Evolutionary conservation across 1,284 basidiomycete genomes (phyloP).

Genomic region (Thelephora terrestris): DNA sequence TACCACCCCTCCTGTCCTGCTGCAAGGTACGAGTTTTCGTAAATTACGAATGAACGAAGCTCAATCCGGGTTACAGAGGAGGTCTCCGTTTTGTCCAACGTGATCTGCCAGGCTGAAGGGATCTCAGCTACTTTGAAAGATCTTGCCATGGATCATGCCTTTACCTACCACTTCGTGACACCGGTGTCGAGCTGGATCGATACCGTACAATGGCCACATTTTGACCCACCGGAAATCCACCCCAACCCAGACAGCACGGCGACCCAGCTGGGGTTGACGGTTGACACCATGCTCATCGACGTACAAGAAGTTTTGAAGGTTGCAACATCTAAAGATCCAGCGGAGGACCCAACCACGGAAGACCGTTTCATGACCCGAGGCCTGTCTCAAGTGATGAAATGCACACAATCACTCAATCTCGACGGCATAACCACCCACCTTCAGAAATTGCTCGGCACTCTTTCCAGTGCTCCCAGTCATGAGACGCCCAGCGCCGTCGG

Average conservation of each 20-base stretch:
- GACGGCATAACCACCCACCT: conserved; percentile 29
- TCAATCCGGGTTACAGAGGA: conserved; percentile 9
- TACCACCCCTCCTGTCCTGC: conserved; percentile 23
- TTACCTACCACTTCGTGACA: conserved; percentile 34
- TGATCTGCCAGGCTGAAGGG: not conserved
- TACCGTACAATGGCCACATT: conserved; percentile 16
- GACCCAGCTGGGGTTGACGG: conserved; percentile 21
- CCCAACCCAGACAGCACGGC: conserved; percentile 19
- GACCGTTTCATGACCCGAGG: conserved; percentile 23
- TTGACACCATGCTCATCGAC: conserved; percentile 45
- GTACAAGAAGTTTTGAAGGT: conserved; percentile 23
- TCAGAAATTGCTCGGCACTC: conserved; percentile 22
- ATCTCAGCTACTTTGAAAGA: conserved; percentile 2
- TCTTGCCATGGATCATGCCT: not conserved
- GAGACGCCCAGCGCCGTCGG: conserved; percentile 23
- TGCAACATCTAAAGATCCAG: conserved; percentile 3
- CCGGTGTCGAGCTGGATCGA: conserved; percentile 41
- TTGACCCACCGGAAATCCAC: not conserved
- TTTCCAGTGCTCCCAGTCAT: conserved; percentile 19
- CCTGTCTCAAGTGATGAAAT: conserved; percentile 12
- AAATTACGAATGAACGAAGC: not conserved
- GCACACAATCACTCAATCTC: conserved; percentile 21
- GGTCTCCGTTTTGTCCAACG: not conserved
- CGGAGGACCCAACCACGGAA: conserved; percentile 9
- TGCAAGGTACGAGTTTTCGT: conserved; percentile 22